Evolutionary conservation across 495 filamentous ascomycete genomes (phyloP).

Genomic region (Neurospora discreta): DNA sequence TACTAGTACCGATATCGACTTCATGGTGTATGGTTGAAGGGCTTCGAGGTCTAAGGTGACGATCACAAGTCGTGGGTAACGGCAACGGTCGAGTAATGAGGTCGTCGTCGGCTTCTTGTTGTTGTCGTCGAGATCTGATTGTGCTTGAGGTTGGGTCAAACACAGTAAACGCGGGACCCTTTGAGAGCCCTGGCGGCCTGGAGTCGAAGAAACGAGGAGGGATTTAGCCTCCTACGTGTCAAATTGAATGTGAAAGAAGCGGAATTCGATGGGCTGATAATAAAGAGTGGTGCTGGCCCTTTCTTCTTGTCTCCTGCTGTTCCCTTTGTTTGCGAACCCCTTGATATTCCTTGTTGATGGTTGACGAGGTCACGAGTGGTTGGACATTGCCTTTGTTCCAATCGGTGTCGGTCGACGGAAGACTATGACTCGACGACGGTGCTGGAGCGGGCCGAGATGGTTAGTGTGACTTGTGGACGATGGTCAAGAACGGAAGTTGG

Average conservation of each 20-base stretch:
- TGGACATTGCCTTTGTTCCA: conserved; percentile 15
- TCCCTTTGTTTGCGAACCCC: conserved; percentile 2
- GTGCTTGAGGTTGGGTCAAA: background rate
- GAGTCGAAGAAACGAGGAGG: conserved; percentile 2
- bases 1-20: conserved; percentile 9
- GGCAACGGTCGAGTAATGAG: background rate
- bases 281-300: background rate
- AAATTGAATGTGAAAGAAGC: conserved; percentile 15
- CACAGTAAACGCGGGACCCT: background rate
- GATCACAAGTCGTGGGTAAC: background rate
- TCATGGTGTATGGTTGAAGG: conserved; percentile 13
- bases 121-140: background rate
- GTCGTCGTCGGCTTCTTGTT: background rate
- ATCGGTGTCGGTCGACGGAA: background rate
- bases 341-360: conserved; percentile 14
- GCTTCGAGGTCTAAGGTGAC: background rate
- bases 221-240: conserved; percentile 1
- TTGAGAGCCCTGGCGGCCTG: background rate
- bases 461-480: background rate
- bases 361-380: conserved; percentile 15
- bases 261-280: conserved; percentile 11
- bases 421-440: background rate
- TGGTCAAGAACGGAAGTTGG: background rate
- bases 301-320: background rate
- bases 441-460: background rate